These are phyloP conservation scores for Ogataea angusta DNA, from an alignment of 805 yeast genomes.

Conservation along the genomic window DNA sequence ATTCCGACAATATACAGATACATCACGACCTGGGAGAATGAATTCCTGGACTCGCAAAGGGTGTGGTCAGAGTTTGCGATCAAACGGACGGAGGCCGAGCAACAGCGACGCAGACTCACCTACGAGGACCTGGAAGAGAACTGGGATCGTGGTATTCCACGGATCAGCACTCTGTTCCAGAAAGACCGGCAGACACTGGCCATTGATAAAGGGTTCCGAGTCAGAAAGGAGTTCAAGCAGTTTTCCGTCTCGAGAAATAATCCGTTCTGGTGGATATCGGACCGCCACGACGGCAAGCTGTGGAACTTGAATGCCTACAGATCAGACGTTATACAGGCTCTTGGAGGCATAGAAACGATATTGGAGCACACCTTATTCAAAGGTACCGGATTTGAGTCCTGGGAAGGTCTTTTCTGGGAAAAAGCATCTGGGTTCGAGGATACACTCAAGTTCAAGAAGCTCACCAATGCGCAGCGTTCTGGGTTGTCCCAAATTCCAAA, in stretches of 20 bases:
- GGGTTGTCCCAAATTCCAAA: conserved; percentile 98
- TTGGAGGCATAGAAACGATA: conserved; percentile 96
- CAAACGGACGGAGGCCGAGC: conserved; percentile 81
- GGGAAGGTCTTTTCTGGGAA: conserved; percentile 99
- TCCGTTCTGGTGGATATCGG: conserved; percentile 96
- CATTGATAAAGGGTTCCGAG: conserved; percentile 89
- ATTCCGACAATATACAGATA: conserved; percentile 94
- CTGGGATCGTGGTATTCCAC: conserved; percentile 97
- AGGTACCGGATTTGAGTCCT: conserved; percentile 95
- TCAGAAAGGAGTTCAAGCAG: conserved; percentile 74
- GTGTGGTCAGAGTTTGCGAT: conserved; percentile 98
- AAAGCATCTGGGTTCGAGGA: conserved; percentile 97
- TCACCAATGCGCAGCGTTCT: conserved; percentile 96
- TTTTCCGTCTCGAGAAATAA: conserved; percentile 68
- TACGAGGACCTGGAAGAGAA: conserved; percentile 91
- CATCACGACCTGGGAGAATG: conserved; percentile 95
- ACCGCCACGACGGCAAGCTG: conserved; percentile 90
- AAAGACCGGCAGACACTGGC: conserved; percentile 93
- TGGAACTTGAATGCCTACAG: conserved; percentile 94
- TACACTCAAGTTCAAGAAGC: conserved; percentile 86
- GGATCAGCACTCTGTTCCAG: conserved; percentile 92
- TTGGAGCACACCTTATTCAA: conserved; percentile 91
- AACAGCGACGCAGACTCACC: conserved; percentile 79
- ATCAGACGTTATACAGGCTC: conserved; percentile 93
- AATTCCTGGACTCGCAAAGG: conserved; percentile 86